Base-by-base conservation (phyloP, 495 filamentous ascomycete genomes). In the Margaritispora aquatica region DNA sequence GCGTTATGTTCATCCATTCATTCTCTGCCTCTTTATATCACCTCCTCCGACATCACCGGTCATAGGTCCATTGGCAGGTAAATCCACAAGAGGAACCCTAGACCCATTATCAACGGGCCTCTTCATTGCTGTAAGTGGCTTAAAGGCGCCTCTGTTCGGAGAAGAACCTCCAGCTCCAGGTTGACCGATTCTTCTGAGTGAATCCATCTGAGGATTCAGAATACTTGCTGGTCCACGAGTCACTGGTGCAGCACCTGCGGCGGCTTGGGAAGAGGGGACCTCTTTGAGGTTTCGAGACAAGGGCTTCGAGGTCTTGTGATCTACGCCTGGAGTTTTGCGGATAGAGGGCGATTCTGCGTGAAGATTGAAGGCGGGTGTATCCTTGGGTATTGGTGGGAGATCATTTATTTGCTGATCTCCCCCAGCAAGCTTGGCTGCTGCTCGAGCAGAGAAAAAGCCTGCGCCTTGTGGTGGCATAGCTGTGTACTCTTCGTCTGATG, bases 321-420 rank as follows among this genome's bases (percentile, higher is more conserved):
- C 90, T 49, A 97, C 79, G n/a, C 92, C 92, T 0, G 88, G 85
- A 2, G 92, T 96, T 66, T 93, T 91, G 27, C 89, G 85, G 59
- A 96, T 93, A 0, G 89, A 91, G 0, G 92, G 89, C 60, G 88
- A 92, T 63, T 96, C 90, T 3, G 84, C 78, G 56, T 86, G 82
- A 2, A 90, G 90, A 67, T 97, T 89, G 71, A 96, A 97, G 51
- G 76, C 74, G 3, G 82, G 70, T 34, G 74, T 69, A 9, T 71
- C 71, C 8, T 64, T 56, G 13, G 82, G 75, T 4, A 72, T 54
- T 3, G 76, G 71, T 1, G 69, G 69, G 13, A 65, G 67, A 19
- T 69, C 60, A 27, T 61, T 55, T 3, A 65, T 60, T 26, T 63
- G 10, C 4, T 68, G 62, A 24, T 77, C 74, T 22, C 78, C 78